Evolutionary conservation across 371 early-diverging fungal genomes (phyloP), one percentile per base, ranked within the genome.

Genomic region (Circinella umbellata): DNA sequence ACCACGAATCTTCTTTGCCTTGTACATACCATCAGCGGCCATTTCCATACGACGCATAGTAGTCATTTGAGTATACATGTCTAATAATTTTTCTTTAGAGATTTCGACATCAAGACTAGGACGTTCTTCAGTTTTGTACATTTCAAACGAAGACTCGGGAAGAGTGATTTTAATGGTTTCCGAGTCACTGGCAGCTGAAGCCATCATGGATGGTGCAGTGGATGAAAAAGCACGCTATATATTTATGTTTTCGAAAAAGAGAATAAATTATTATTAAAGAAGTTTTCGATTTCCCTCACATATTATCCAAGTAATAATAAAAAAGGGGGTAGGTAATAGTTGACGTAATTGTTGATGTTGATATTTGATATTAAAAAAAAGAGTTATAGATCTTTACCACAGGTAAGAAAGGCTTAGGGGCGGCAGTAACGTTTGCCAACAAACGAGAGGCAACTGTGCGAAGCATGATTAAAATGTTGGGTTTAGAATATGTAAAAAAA

Each of bases 1-100:
- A 72, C 99, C 99, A 70, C 98, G 91, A 71, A 99, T 98, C 82
- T 95, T 82, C 85, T 96, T 96, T 72, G 91, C 89, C 88, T 99
- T 97, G 93, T 99, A 99, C 69, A 95, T 89, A 81, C 91, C 90
- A 80, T 98, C 98, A 59, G 95, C 93, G 55, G 94, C 93, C 89
- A 93, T 95, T 84, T 98, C 98, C 86, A 98, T 86, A 61, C 98
- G 89, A 68, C 99, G 87, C 87, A 97, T 94, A 51, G 78, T 77
- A 63, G 92, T 91, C 97, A 98, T 96, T 77, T 89, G 86, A 67
- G 84, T 87, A 85, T 96, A 98, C 88, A 96, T 84, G 49, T 86
- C 81, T 20, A 98, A 42, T 68, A 94, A 79, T 66, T 96, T 93
- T 5, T 86, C 83, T 78, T 90, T 90, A 75, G 82, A 75, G 70